Evolutionary conservation across 768 basidiomycete species (phyloP).

Genomic region (Russula sp.): DNA sequence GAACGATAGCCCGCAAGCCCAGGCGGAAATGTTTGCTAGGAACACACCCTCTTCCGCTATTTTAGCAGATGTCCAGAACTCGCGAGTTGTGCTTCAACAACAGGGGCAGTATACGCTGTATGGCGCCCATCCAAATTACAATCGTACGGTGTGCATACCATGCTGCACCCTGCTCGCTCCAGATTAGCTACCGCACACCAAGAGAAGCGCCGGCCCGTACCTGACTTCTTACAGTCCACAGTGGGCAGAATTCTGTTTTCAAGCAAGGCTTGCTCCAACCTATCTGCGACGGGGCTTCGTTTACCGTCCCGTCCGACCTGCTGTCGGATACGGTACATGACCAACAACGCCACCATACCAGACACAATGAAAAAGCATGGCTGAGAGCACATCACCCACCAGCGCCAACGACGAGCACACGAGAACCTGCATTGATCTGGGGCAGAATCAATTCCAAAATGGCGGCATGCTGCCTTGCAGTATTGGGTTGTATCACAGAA

Average conservation of each 20-base stretch:
- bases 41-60: too few relatives aligned
- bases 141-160: slow-evolving; percentile 26
- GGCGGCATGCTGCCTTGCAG: background rate
- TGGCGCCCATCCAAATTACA: slow-evolving; percentile 52
- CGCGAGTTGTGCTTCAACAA: slow-evolving; percentile 68
- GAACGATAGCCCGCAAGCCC: too few relatives aligned
- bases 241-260: too few relatives aligned
- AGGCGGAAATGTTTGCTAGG: too few relatives aligned
- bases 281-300: background rate
- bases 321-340: too few relatives aligned
- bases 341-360: too few relatives aligned
- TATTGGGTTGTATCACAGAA: background rate
- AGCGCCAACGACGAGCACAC: too few relatives aligned
- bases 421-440: too few relatives aligned
- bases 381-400: too few relatives aligned
- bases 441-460: background rate
- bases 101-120: slow-evolving; percentile 42
- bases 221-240: background rate
- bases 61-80: slow-evolving; percentile 56
- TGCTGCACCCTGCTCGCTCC: background rate
- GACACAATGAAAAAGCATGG: too few relatives aligned
- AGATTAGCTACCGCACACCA: too few relatives aligned
- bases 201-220: background rate
- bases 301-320: too few relatives aligned
- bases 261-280: background rate